phyloP scores from a whole-genome alignment of 768 basidiomycete species.

The Kondoa subrosea region DNA sequence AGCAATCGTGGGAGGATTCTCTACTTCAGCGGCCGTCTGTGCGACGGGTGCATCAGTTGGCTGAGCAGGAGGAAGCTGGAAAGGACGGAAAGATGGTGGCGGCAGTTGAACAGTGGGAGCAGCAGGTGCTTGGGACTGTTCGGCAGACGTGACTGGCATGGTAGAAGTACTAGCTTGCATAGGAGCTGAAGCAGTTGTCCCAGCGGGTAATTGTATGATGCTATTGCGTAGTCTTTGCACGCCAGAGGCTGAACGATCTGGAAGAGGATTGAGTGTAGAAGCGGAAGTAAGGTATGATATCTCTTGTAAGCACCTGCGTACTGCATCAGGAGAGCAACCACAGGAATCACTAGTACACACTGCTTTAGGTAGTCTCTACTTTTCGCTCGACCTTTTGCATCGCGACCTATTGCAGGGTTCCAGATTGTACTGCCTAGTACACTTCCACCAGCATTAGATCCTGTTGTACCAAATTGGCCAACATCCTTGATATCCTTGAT shows the following conservation, averaged over 20 bases:
- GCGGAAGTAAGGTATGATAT: slow-evolving; percentile 93
- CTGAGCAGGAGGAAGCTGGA: background rate
- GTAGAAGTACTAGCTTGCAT: slow-evolving; percentile 5
- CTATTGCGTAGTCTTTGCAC: slow-evolving; percentile 22
- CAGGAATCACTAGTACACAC: slow-evolving; percentile 37
- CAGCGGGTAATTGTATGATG: slow-evolving; percentile 17
- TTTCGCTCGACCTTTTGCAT: slow-evolving; percentile 62
- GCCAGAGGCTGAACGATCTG: slow-evolving; percentile 20
- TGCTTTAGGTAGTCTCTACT: slow-evolving; percentile 96
- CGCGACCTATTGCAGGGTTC: slow-evolving; percentile 12
- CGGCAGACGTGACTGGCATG: too few species aligned
- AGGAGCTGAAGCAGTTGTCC: slow-evolving; percentile 3
- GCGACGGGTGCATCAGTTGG: too few species aligned
- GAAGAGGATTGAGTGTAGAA: slow-evolving; percentile 79
- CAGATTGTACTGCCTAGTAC: background rate
- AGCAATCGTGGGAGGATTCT: background rate
- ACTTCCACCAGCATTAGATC: background rate
- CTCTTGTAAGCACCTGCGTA: slow-evolving; percentile 75
- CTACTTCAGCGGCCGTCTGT: background rate
- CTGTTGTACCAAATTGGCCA: too few species aligned
- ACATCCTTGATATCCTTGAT: background rate
- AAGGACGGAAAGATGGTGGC: background rate
- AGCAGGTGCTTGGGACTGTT: too few species aligned
- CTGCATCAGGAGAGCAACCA: background rate
- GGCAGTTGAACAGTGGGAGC: background rate